These are phyloP conservation scores for Carex scoparia DNA, from an alignment of 176 grass and related monocot species.

Conservation along the genomic window DNA sequence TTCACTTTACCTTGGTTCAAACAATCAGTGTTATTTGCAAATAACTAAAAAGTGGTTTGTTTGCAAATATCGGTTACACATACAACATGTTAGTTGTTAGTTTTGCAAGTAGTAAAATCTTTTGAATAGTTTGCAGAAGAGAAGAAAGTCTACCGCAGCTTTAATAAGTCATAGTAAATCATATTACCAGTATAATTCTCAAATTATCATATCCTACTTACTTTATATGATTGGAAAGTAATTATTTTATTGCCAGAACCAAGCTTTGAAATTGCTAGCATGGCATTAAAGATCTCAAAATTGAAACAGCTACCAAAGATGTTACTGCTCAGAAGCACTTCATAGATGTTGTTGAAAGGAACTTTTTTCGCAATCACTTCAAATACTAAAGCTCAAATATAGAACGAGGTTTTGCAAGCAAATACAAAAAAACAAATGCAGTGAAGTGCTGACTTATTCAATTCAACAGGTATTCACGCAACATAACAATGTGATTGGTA, in stretches of 20 bases:
- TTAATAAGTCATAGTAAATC: too few relatives aligned
- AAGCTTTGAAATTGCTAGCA: background rate
- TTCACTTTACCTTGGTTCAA: too few relatives aligned
- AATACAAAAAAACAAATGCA: background rate
- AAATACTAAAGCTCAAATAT: background rate
- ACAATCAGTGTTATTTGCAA: too few relatives aligned
- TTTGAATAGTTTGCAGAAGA: too few relatives aligned
- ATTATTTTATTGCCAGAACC: background rate
- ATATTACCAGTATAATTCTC: background rate
- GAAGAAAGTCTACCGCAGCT: too few relatives aligned
- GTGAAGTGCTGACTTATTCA: background rate
- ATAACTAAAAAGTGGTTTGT: too few relatives aligned
- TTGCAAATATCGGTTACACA: too few relatives aligned
- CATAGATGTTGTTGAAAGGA: background rate
- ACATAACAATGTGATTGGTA: conserved; percentile 94
- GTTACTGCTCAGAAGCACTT: background rate
- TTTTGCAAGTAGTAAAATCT: too few relatives aligned
- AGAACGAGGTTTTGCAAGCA: background rate
- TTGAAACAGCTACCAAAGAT: background rate
- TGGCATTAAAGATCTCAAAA: background rate
- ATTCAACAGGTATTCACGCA: conserved; percentile 47
- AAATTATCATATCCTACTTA: background rate
- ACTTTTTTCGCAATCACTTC: background rate
- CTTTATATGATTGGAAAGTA: too few relatives aligned
- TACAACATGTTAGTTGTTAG: too few relatives aligned